phyloP scores from a whole-genome alignment of 2,329 filamentous ascomycete genomes.

The Scedosporium dehoogii region DNA sequence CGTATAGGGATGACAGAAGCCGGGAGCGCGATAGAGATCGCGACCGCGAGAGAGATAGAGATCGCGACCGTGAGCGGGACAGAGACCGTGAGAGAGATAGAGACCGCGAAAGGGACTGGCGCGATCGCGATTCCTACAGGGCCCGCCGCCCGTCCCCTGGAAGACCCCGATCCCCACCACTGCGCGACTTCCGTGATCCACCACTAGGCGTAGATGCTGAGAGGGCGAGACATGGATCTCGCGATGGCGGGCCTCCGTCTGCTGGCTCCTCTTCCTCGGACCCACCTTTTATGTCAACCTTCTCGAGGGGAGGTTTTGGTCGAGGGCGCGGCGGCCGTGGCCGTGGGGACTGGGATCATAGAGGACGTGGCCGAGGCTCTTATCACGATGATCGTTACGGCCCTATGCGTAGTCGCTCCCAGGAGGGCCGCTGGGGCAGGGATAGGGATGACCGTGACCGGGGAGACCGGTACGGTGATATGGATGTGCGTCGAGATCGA shows the following conservation, averaged over 20 bases:
- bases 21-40: constrained; percentile 48
- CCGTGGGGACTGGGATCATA: constrained; percentile 33
- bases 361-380: constrained; percentile 46
- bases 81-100: constrained; percentile 16
- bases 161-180: constrained; percentile 55
- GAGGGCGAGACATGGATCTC: constrained; percentile 56
- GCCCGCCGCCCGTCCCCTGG: constrained; percentile 48
- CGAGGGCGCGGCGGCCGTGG: constrained; percentile 41
- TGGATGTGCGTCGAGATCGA: constrained; percentile 29
- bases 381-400: constrained; percentile 51
- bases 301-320: constrained; percentile 44
- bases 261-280: constrained; percentile 64
- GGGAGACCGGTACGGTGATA: constrained; percentile 30
- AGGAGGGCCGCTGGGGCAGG: constrained; percentile 50
- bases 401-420: constrained; percentile 50
- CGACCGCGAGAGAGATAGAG: constrained; percentile 28
- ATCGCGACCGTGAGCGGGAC: constrained; percentile 38
- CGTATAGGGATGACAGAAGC: constrained; percentile 49
- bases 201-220: constrained; percentile 53
- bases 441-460: constrained; percentile 47
- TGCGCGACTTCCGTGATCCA: constrained; percentile 57
- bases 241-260: constrained; percentile 60
- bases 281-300: constrained; percentile 42
- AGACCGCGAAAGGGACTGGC: constrained; percentile 37
- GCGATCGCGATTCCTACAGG: constrained; percentile 27